A percentile compares a stretch with the other conserved stretches of the same genome.
These are phyloP conservation scores for Coemansia asiatica DNA, from an alignment of 192 early-diverging fungal genomes.

Conservation along the genomic window DNA sequence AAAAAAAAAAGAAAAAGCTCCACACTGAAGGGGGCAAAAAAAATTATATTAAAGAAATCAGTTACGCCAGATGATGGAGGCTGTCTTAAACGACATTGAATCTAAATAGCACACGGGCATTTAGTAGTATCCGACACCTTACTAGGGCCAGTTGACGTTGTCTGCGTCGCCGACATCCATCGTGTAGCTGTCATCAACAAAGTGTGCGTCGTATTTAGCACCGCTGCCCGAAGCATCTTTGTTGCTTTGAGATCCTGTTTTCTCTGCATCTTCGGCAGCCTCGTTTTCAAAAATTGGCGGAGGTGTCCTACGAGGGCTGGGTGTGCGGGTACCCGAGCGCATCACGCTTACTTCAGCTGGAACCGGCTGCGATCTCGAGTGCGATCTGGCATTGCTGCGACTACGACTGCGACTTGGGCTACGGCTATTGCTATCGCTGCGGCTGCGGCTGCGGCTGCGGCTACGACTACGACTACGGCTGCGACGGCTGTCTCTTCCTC, in stretches of 20 bases:
- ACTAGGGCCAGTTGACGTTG: background rate
- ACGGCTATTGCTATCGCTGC: conserved; percentile 6
- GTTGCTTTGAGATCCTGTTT: background rate
- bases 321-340: conserved; percentile 28
- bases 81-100: too few relatives aligned
- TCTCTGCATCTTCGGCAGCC: conserved; percentile 5
- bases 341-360: background rate
- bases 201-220: background rate
- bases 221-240: background rate
- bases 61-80: too few relatives aligned
- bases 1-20: conserved; percentile 6
- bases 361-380: conserved; percentile 6
- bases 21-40: background rate
- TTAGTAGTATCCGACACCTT: too few relatives aligned
- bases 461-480: conserved; percentile 12
- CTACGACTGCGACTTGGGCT: conserved; percentile 3
- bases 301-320: conserved; percentile 39
- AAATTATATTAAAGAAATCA: background rate
- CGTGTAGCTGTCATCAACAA: background rate
- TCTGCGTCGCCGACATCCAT: background rate
- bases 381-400: conserved; percentile 3
- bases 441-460: conserved; percentile 9
- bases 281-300: conserved; percentile 12
- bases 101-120: too few relatives aligned
- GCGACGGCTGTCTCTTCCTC: conserved; percentile 3